These are phyloP conservation scores for Hypoxylon sp. DNA, from an alignment of 2,329 filamentous ascomycete species.

Conservation along the genomic window DNA sequence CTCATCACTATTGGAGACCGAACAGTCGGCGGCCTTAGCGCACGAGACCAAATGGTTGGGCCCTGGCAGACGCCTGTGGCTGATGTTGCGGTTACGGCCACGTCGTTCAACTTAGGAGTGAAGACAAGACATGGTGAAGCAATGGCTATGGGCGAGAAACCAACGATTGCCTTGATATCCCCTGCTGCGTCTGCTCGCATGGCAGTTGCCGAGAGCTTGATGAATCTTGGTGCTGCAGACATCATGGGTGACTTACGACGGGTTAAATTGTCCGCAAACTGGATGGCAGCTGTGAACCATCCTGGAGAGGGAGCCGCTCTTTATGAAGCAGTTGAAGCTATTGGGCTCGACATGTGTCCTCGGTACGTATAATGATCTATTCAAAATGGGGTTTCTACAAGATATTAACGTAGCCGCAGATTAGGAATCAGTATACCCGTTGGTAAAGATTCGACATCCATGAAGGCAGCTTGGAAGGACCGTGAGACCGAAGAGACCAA, in stretches of 20 bases:
- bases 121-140: slow-evolving; percentile 88
- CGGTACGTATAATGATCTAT: slow-evolving; percentile 55
- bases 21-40: slow-evolving; percentile 88
- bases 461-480: slow-evolving; percentile 97
- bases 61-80: slow-evolving; percentile 96
- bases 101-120: slow-evolving; percentile 75
- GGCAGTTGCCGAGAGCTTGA: slow-evolving; percentile 93
- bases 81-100: slow-evolving; percentile 92
- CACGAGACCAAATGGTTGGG: slow-evolving; percentile 94
- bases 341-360: slow-evolving; percentile 92
- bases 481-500: slow-evolving; percentile 75
- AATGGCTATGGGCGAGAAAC: slow-evolving; percentile 75
- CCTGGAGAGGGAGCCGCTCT: slow-evolving; percentile 93
- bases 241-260: slow-evolving; percentile 78
- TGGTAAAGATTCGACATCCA: slow-evolving; percentile 97
- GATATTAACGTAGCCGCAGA: slow-evolving; percentile 26
- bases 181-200: slow-evolving; percentile 92
- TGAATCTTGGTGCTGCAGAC: slow-evolving; percentile 87
- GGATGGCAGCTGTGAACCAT: slow-evolving; percentile 96
- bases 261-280: slow-evolving; percentile 93
- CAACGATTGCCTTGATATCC: slow-evolving; percentile 85
- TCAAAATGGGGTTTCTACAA: not conserved
- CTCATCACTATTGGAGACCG: slow-evolving; percentile 96
- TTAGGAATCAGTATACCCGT: slow-evolving; percentile 94
- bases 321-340: slow-evolving; percentile 93